A percentile compares a stretch with the other conserved stretches of the same genome.
Conservation (phyloP, 805 yeast genomes). For the Ogataea henricii region DNA sequence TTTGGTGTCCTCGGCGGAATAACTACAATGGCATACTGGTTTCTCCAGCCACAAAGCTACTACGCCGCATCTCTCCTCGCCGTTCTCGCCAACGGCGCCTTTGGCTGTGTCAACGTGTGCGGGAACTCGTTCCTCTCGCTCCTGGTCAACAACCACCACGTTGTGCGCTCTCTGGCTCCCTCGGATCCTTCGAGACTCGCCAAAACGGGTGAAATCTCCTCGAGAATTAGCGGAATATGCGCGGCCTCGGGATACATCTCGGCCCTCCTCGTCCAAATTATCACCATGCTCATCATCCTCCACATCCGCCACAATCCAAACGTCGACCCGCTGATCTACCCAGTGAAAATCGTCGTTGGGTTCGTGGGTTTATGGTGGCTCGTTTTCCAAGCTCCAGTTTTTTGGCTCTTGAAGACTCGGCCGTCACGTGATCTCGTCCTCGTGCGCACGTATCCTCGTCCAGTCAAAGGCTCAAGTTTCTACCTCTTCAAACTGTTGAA, state of each 20-base stretch:
- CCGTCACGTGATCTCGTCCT: slow-evolving; percentile 40
- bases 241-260: slow-evolving; percentile 71
- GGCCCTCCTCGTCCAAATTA: slow-evolving; percentile 65
- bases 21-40: slow-evolving; percentile 48
- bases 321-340: slow-evolving; percentile 32
- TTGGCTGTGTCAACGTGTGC: slow-evolving; percentile 78
- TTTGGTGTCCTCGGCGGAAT: slow-evolving; percentile 64
- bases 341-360: slow-evolving; percentile 59
- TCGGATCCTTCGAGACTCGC: slow-evolving; percentile 12
- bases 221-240: slow-evolving; percentile 65
- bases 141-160: slow-evolving; percentile 47
- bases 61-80: slow-evolving; percentile 56
- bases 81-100: slow-evolving; percentile 64
- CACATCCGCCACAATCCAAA: slow-evolving; percentile 23
- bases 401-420: slow-evolving; percentile 46
- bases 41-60: slow-evolving; percentile 42
- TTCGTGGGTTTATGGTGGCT: slow-evolving; percentile 81
- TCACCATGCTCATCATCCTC: slow-evolving; percentile 50
- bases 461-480: slow-evolving; percentile 8
- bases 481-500: slow-evolving; percentile 13
- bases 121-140: slow-evolving; percentile 75
- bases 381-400: slow-evolving; percentile 64
- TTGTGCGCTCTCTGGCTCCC: slow-evolving; percentile 5
- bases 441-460: slow-evolving; percentile 12
- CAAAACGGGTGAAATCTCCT: slow-evolving; percentile 42